A percentile compares a stretch with the other conserved stretches of the same genome.
phyloP scores from a whole-genome alignment of 2,329 filamentous ascomycete species.

The Exophiala lecanii-corni region DNA sequence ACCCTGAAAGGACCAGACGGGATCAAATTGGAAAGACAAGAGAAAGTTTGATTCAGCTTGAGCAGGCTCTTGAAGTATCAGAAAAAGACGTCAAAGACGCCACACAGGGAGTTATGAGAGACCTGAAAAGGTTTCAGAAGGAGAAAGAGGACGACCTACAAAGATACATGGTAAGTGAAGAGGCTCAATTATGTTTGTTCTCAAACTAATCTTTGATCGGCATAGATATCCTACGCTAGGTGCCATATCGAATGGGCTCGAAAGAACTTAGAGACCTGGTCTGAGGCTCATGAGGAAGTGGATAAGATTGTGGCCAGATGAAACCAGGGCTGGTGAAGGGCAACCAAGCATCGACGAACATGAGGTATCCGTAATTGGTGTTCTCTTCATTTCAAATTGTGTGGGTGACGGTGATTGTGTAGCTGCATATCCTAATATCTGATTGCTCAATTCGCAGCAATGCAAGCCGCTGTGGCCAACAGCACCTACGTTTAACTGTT shows the following conservation, averaged over 20 bases:
- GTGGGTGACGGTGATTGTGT: too few species aligned
- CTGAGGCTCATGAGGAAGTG: constrained; percentile 81
- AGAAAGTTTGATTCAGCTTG: constrained; percentile 74
- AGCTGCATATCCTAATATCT: too few species aligned
- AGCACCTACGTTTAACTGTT: too few species aligned
- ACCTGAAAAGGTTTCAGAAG: constrained; percentile 85
- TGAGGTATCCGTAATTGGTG: too few species aligned
- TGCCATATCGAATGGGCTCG: constrained; percentile 93
- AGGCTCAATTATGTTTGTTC: not conserved
- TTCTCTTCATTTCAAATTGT: too few species aligned
- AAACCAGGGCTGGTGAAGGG: not conserved
- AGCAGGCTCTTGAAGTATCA: constrained; percentile 83
- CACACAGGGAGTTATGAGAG: constrained; percentile 78
- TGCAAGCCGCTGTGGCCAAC: too few species aligned
- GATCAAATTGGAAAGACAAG: constrained; percentile 95
- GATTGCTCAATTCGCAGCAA: constrained; percentile 10
- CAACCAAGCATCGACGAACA: constrained; percentile 3
- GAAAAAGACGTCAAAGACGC: constrained; percentile 92
- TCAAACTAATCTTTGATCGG: not conserved
- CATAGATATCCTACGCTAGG: constrained; percentile 81
- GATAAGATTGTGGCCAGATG: constrained; percentile 64
- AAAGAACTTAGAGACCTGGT: constrained; percentile 87
- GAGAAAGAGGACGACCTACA: constrained; percentile 94
- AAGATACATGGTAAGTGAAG: constrained; percentile 80
- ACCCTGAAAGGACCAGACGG: constrained; percentile 84